phyloP scores from a whole-genome alignment of 2,329 filamentous ascomycete genomes.

The Exophiala sp. region DNA sequence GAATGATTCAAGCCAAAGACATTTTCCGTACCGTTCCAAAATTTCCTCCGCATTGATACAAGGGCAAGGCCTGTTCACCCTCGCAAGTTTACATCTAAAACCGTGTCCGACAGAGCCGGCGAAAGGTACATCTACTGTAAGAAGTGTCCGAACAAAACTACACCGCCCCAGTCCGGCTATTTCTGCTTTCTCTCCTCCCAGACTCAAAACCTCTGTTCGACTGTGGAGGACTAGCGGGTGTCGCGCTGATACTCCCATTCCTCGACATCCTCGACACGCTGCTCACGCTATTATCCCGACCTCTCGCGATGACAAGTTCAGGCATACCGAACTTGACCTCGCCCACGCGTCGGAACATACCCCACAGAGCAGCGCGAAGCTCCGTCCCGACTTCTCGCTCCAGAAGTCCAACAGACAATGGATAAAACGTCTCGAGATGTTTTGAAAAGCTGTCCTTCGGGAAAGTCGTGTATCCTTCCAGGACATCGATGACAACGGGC shows the following conservation, averaged over 20 bases:
- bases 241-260: constrained; percentile 20
- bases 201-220: constrained; percentile 8
- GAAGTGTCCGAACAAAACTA: constrained; percentile 16
- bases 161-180: constrained; percentile 10
- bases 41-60: too few relatives aligned
- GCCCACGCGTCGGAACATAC: constrained; percentile 75
- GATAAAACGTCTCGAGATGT: constrained; percentile 80
- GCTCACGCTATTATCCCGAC: constrained; percentile 23
- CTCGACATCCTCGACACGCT: constrained; percentile 14
- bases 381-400: constrained; percentile 77
- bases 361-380: constrained; percentile 71
- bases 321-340: constrained; percentile 62
- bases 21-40: too few relatives aligned
- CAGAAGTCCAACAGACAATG: constrained; percentile 76
- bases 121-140: too few relatives aligned
- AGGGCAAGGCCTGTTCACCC: too few relatives aligned
- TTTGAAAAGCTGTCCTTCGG: constrained; percentile 73
- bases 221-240: constrained; percentile 17
- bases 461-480: constrained; percentile 88
- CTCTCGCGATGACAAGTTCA: constrained; percentile 19
- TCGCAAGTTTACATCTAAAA: too few relatives aligned
- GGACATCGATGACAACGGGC: constrained; percentile 91
- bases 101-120: too few relatives aligned
- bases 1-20: too few relatives aligned
- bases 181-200: constrained; percentile 16